These are phyloP conservation scores for Phytophthora nicotianae DNA, from an alignment of 352 stramenopile species.

Conservation along the genomic window DNA sequence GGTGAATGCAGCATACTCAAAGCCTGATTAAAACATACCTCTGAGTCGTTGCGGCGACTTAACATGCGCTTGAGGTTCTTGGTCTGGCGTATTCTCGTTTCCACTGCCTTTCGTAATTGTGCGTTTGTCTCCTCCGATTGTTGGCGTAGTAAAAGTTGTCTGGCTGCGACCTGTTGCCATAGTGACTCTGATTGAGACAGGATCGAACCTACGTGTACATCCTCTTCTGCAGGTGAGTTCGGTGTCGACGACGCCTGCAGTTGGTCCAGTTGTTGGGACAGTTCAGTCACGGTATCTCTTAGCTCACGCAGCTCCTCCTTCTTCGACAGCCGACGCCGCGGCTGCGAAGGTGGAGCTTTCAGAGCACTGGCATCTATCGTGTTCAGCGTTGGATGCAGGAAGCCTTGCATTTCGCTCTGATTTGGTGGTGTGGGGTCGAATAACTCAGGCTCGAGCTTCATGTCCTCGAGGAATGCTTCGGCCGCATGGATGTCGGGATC, in stretches of 20 bases:
- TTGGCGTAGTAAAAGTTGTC: slow-evolving; percentile 26
- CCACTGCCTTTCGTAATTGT: slow-evolving; percentile 13
- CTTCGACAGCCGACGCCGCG: slow-evolving; percentile 13
- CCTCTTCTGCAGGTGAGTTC: slow-evolving; percentile 16
- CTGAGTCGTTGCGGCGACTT: slow-evolving; percentile 25
- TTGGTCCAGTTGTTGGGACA: slow-evolving; percentile 30
- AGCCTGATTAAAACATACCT: slow-evolving; percentile 12
- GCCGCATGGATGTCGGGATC: slow-evolving; percentile 21
- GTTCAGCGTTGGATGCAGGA: slow-evolving; percentile 1
- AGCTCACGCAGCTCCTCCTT: slow-evolving; percentile 41
- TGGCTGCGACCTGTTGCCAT: slow-evolving; percentile 30
- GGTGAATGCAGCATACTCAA: background rate
- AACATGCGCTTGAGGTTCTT: slow-evolving; percentile 47
- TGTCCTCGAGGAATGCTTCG: slow-evolving; percentile 22
- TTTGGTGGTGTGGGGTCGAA: slow-evolving; percentile 2
- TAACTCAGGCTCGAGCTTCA: slow-evolving; percentile 22
- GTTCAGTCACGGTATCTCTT: slow-evolving; percentile 22
- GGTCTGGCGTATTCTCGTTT: slow-evolving; percentile 33
- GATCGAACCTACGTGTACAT: slow-evolving; percentile 14
- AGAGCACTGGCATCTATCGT: too few relatives aligned
- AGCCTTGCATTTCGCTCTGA: slow-evolving; percentile 4
- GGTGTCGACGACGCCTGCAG: slow-evolving; percentile 23
- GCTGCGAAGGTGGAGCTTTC: background rate
- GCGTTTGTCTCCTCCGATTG: slow-evolving; percentile 27
- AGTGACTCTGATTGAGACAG: slow-evolving; percentile 21